Evolutionary conservation across 768 basidiomycete genomes (phyloP).

Genomic region (Cytidiella melzeri): DNA sequence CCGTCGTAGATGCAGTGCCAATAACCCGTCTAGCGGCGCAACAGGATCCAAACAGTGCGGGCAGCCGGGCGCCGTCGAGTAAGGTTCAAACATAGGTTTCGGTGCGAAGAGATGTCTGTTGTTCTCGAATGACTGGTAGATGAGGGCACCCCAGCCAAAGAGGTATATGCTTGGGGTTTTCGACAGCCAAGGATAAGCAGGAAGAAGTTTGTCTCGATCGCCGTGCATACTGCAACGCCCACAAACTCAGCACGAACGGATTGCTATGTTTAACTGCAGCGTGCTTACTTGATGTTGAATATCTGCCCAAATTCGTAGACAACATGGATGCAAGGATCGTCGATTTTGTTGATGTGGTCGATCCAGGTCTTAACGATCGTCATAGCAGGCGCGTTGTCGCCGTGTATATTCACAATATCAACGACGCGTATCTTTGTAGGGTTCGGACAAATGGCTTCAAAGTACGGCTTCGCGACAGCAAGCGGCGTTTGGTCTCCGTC

Average conservation of each 20-base stretch:
- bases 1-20: slow-evolving; percentile 44
- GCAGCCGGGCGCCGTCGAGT: slow-evolving; percentile 3
- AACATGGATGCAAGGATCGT: slow-evolving; percentile 36
- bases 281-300: slow-evolving; percentile 47
- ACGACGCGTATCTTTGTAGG: slow-evolving; percentile 26
- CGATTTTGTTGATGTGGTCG: slow-evolving; percentile 27
- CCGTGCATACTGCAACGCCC: slow-evolving; percentile 31
- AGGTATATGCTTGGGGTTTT: slow-evolving; percentile 41
- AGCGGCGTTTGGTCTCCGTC: slow-evolving; percentile 26
- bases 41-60: slow-evolving; percentile 10
- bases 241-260: not conserved
- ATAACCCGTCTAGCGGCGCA: slow-evolving; percentile 30
- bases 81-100: slow-evolving; percentile 6
- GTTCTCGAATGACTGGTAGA: slow-evolving; percentile 32
- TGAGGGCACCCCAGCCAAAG: slow-evolving; percentile 52
- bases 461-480: slow-evolving; percentile 34
- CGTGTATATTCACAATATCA: slow-evolving; percentile 21
- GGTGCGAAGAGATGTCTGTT: slow-evolving; percentile 14
- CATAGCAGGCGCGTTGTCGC: slow-evolving; percentile 22
- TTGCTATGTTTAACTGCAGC: not conserved
- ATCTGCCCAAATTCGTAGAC: slow-evolving; percentile 27
- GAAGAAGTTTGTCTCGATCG: slow-evolving; percentile 13
- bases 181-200: slow-evolving; percentile 36
- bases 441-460: slow-evolving; percentile 34
- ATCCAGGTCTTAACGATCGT: slow-evolving; percentile 35